Conservation (phyloP, 176 grass and related monocot species). For the Leersia perrieri region DNA sequence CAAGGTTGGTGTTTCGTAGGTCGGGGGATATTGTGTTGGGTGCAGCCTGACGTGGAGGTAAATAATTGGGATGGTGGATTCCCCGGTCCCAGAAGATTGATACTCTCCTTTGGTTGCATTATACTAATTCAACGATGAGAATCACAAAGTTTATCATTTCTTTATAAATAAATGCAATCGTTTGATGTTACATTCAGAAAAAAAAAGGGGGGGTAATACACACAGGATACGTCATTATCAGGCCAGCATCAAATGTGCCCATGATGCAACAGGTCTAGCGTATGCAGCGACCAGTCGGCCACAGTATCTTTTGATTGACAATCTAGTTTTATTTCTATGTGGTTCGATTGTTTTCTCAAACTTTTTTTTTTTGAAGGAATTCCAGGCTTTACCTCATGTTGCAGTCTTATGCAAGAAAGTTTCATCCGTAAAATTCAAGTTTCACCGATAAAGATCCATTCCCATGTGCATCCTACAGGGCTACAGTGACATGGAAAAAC, state of each 20-base stretch:
- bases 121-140: background rate
- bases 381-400: background rate
- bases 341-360: background rate
- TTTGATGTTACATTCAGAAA: background rate
- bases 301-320: background rate
- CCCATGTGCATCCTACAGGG: background rate
- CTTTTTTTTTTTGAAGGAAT: background rate
- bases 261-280: background rate
- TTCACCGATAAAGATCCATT: background rate
- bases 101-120: background rate
- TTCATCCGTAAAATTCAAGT: too few relatives aligned
- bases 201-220: background rate
- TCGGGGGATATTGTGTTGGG: background rate
- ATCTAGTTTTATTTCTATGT: background rate
- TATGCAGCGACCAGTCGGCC: background rate
- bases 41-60: slow-evolving; percentile 35
- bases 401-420: background rate
- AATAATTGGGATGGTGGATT: slow-evolving; percentile 29
- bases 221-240: background rate
- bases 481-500: background rate
- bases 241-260: background rate
- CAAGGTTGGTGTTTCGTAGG: background rate
- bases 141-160: background rate
- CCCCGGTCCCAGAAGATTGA: slow-evolving; percentile 22
- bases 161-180: background rate